These are phyloP conservation scores for Neofusicoccum umdonicola DNA, from an alignment of 2,329 filamentous ascomycete species.

Conservation along the genomic window DNA sequence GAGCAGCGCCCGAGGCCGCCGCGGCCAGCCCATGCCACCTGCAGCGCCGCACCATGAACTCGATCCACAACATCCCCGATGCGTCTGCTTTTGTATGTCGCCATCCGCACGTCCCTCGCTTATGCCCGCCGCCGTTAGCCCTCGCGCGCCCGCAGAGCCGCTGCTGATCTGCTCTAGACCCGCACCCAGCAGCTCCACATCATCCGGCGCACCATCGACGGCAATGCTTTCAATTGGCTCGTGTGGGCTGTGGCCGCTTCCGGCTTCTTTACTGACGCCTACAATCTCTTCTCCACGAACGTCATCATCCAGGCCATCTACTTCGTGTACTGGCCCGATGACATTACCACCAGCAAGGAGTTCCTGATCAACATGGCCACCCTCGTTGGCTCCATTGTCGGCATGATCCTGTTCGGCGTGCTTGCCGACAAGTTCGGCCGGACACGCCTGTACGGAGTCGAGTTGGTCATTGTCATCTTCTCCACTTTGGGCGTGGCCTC, in stretches of 20 bases:
- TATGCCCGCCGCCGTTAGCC: not conserved
- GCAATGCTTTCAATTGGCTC: slow-evolving; percentile 9
- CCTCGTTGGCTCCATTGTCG: slow-evolving; percentile 39
- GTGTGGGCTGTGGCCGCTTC: slow-evolving; percentile 8
- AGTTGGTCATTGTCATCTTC: slow-evolving; percentile 41
- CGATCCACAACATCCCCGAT: not conserved
- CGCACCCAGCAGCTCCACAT: slow-evolving; percentile 6
- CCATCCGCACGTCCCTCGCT: not conserved
- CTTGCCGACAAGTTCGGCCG: slow-evolving; percentile 38
- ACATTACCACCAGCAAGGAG: slow-evolving; percentile 24
- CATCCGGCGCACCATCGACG: slow-evolving; percentile 8
- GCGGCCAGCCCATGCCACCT: not conserved
- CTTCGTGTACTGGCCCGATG: slow-evolving; percentile 38
- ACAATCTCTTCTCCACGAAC: slow-evolving; percentile 40
- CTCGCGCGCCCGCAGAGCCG: slow-evolving; percentile 5
- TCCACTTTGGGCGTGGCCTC: slow-evolving; percentile 39
- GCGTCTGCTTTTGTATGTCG: not conserved
- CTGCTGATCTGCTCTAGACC: slow-evolving; percentile 7
- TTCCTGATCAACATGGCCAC: slow-evolving; percentile 40
- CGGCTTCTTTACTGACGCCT: slow-evolving; percentile 34
- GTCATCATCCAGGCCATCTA: slow-evolving; percentile 41
- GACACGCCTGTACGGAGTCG: slow-evolving; percentile 41
- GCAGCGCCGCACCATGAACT: not conserved
- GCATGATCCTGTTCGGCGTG: slow-evolving; percentile 38
- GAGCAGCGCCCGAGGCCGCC: not conserved